Conservation (phyloP, 805 yeast genomes). For the Zygotorulaspora sp. region DNA sequence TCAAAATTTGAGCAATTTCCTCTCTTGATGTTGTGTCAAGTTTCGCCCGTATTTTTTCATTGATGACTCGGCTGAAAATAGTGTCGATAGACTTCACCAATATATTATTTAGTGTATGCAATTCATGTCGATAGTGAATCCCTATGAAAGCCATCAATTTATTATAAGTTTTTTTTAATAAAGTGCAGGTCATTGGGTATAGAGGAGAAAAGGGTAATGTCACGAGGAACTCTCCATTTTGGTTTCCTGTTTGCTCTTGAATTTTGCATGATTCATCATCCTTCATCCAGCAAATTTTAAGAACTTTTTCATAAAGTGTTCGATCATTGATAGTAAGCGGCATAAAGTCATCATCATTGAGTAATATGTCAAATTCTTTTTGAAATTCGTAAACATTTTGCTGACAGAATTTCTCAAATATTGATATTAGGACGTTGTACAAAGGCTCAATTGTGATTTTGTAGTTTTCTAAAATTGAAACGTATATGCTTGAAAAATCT, state of each 20-base stretch:
- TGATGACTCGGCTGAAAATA: conserved; percentile 63
- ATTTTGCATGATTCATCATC: conserved; percentile 38
- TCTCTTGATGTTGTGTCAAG: conserved; percentile 76
- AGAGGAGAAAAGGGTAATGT: conserved; percentile 84
- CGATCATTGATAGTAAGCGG: conserved; percentile 66
- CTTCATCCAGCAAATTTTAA: conserved; percentile 65
- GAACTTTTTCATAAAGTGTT: conserved; percentile 57
- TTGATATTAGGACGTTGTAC: conserved; percentile 53
- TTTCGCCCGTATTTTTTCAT: conserved; percentile 55
- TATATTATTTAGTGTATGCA: conserved; percentile 55
- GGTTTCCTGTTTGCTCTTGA: conserved; percentile 7
- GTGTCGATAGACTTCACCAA: conserved; percentile 60
- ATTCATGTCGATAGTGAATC: conserved; percentile 59
- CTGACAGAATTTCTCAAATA: conserved; percentile 59
- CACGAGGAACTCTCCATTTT: conserved; percentile 45
- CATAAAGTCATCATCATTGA: conserved; percentile 82
- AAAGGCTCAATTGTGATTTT: conserved; percentile 56
- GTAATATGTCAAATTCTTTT: conserved; percentile 53
- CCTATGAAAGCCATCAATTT: conserved; percentile 62
- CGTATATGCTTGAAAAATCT: conserved; percentile 60
- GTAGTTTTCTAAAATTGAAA: conserved; percentile 72
- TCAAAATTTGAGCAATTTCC: conserved; percentile 81
- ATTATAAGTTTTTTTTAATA: conserved; percentile 59
- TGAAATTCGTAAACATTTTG: conserved; percentile 52
- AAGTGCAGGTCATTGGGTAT: conserved; percentile 81